Percentiles rank a stretch among this genome's conserved stretches.
phyloP scores from a whole-genome alignment of 495 filamentous ascomycete genomes.

The Sphaerosporella brunnea region DNA sequence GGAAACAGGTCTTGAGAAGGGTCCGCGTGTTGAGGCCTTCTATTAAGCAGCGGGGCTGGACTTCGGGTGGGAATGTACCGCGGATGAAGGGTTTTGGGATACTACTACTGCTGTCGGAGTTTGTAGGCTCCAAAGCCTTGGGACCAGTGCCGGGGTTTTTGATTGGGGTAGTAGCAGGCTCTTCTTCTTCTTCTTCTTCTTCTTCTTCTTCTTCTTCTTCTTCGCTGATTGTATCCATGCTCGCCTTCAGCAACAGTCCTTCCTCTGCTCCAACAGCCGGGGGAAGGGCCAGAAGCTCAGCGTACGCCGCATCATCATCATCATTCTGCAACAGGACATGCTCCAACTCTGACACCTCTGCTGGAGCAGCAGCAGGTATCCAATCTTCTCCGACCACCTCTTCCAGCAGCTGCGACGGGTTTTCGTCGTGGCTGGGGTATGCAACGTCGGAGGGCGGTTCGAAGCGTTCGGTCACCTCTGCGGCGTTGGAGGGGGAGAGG shows the following conservation, averaged over 20 bases:
- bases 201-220: neutral
- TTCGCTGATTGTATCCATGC: neutral
- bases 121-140: neutral
- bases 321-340: neutral
- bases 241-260: neutral
- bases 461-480: neutral
- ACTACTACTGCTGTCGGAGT: neutral
- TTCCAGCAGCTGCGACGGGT: too few species aligned
- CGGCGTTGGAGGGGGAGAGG: too few species aligned
- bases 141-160: neutral
- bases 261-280: neutral
- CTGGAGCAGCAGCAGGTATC: neutral
- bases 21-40: constrained; percentile 33
- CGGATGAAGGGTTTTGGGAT: constrained; percentile 30
- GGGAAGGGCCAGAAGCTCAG: neutral
- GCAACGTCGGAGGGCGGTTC: neutral
- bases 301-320: neutral
- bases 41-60: constrained; percentile 36
- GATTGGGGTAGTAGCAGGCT: neutral
- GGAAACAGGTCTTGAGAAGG: constrained; percentile 42
- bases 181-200: neutral
- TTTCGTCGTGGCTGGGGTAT: neutral
- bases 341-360: neutral
- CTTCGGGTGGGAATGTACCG: constrained; percentile 32
- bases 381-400: neutral